A percentile compares a stretch with the other conserved stretches of the same genome.
phyloP scores from a whole-genome alignment of 192 early-diverging fungal species.

The Phycomyces nitens region DNA sequence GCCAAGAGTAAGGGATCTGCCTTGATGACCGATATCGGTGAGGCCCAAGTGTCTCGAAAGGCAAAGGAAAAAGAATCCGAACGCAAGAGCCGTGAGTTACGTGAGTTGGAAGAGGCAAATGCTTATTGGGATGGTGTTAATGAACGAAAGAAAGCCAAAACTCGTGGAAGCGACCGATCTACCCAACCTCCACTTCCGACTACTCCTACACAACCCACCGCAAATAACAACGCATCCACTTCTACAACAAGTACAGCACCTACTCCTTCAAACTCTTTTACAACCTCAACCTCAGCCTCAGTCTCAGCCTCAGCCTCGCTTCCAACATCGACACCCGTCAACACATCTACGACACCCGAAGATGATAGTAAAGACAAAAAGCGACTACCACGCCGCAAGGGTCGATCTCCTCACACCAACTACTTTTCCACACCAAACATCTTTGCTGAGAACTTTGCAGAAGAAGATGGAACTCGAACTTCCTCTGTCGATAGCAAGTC shows the following conservation, averaged over 20 bases:
- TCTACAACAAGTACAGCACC: too few relatives aligned
- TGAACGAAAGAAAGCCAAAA: slow-evolving; percentile 14
- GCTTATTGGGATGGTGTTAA: slow-evolving; percentile 36
- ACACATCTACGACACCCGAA: too few relatives aligned
- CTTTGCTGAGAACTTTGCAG: too few relatives aligned
- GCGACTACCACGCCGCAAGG: slow-evolving; percentile 6
- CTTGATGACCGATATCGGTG: slow-evolving; percentile 51
- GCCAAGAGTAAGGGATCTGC: slow-evolving; percentile 41
- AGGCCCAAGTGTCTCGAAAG: slow-evolving; percentile 41
- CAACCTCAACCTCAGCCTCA: neutral
- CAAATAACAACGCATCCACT: neutral
- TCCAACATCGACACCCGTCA: too few relatives aligned
- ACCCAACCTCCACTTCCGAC: slow-evolving; percentile 5
- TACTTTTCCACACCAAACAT: too few relatives aligned
- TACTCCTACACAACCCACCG: slow-evolving; percentile 28
- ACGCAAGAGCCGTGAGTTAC: slow-evolving; percentile 42
- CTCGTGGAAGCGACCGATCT: neutral
- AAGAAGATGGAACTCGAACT: too few relatives aligned
- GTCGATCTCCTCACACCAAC: slow-evolving; percentile 7
- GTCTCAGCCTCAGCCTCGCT: neutral
- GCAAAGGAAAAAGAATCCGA: slow-evolving; percentile 41
- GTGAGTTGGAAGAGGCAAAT: slow-evolving; percentile 43
- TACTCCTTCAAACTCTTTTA: neutral
- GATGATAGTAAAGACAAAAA: slow-evolving; percentile 2
- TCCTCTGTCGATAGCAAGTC: too few relatives aligned